Evolutionary conservation across 192 early-diverging fungal genomes (phyloP), one percentile per base, ranked within the genome.

Genomic region (Pilobolus umbonatus): DNA sequence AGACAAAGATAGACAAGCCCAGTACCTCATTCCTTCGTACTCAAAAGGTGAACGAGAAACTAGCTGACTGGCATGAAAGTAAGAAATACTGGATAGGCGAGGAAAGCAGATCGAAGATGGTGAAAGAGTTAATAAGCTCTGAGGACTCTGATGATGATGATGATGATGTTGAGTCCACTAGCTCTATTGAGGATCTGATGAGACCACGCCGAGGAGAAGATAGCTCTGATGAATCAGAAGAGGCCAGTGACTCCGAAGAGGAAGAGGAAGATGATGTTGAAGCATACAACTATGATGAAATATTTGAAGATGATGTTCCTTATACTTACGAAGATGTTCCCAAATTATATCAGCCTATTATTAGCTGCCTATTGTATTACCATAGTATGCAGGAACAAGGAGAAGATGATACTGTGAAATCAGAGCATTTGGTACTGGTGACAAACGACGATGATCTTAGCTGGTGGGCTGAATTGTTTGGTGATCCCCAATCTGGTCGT

Each of bases 391-490:
- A 66, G 60, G 21, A 62, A 50, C 22, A 56, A 39, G 43, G 14
- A 43, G 3, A 12, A 34, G 31, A 30, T 30, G 15, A 47, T 31
- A 28, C 35, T 29, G 60, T 43, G 4, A 57, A 51, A 15, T 44
- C 48, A 17, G 67, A 72, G 9, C 53, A 65, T 22, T 56, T 83
- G 8, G 45, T 78, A 7, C 45, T 83, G 21, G 69, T 80, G 38
- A 78, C 81, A 0, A 77, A 83, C 44, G 73, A 83, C 52, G 61
- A 66, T 19, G 57, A 76, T 22, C 55, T 80, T 38, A 52, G 47
- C 1, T 72, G 74, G 51, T 80, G 73, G 71, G 76, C 78, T 10
- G 61, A 67, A 17, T 61, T 71, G 60, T 83, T 83, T 68, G 59
- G 73, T 36, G 34, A 69, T 54, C 57, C 61, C 2, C 2, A 30